Evolutionary conservation across 2,329 filamentous ascomycete genomes (phyloP).

Genomic region (Amauroascus niger): DNA sequence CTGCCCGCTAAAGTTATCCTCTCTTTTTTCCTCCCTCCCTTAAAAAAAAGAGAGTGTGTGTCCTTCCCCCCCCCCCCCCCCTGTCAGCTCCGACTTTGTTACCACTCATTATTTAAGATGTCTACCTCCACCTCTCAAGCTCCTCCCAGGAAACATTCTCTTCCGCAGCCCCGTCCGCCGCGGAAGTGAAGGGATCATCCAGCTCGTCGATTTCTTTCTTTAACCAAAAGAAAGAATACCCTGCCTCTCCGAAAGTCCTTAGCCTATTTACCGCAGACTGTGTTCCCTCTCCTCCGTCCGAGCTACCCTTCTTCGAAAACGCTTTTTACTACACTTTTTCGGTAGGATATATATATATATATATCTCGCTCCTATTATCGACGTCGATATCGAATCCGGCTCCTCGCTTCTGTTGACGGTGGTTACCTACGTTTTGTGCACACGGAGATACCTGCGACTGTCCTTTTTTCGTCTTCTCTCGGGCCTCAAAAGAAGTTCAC

Average conservation of each 20-base stretch:
- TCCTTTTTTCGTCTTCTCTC: not conserved
- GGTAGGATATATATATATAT: no score
- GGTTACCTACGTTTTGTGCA: not conserved
- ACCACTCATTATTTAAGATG: conserved; percentile 25
- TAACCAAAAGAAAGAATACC: not conserved
- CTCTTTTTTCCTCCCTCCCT: not conserved
- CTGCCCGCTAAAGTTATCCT: not conserved
- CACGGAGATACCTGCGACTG: not conserved
- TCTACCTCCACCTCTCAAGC: conserved; percentile 26
- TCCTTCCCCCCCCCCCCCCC: conserved; percentile 1
- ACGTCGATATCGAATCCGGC: not conserved
- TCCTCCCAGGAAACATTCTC: conserved; percentile 24
- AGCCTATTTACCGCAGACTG: not conserved
- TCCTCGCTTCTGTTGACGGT: not conserved
- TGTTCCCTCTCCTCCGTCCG: not conserved
- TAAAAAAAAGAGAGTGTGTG: conserved; percentile 3
- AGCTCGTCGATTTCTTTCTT: not conserved
- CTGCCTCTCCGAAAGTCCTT: not conserved
- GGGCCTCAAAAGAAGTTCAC: not conserved
- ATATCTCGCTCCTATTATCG: not conserved
- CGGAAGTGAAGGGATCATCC: conserved; percentile 37
- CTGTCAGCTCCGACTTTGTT: conserved; percentile 12
- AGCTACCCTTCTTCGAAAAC: not conserved
- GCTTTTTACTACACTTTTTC: no score
- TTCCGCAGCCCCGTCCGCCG: conserved; percentile 33